These are phyloP conservation scores for Cladosporium velox DNA, from an alignment of 2,329 filamentous ascomycete genomes.

Conservation along the genomic window DNA sequence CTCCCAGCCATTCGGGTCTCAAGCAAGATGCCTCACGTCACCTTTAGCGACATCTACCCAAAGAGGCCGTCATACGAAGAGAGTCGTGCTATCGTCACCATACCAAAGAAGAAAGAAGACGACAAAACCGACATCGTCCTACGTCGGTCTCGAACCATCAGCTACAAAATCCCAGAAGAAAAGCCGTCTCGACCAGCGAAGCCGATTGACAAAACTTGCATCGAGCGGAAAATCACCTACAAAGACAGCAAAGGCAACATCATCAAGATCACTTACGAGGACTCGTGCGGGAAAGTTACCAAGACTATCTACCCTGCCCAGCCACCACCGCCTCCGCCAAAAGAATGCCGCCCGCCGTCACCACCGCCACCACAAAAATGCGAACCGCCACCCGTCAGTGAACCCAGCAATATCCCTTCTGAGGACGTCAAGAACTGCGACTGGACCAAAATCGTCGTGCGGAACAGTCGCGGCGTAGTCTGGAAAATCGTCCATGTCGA, in stretches of 20 bases:
- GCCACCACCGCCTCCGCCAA: background rate
- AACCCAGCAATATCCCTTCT: background rate
- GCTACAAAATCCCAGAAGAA: slow-evolving; percentile 11
- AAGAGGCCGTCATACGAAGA: background rate
- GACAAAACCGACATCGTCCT: background rate
- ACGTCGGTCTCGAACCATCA: background rate
- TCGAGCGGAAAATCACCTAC: slow-evolving; percentile 11
- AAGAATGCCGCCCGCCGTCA: background rate
- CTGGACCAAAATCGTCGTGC: slow-evolving; percentile 15
- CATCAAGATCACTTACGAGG: slow-evolving; percentile 16
- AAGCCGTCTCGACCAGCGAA: background rate
- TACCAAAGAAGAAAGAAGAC: background rate
- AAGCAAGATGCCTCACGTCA: slow-evolving; percentile 11
- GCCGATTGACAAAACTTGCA: background rate
- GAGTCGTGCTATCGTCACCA: background rate
- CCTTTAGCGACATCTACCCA: background rate
- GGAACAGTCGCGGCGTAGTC: slow-evolving; percentile 7
- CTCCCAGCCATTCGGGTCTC: background rate
- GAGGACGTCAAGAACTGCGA: background rate
- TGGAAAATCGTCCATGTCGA: slow-evolving; percentile 17
- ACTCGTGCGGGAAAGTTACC: slow-evolving; percentile 9
- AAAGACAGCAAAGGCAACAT: slow-evolving; percentile 5
- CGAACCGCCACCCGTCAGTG: background rate
- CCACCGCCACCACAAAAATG: background rate
- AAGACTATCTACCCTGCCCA: slow-evolving; percentile 4